Evolutionary conservation across 2,329 filamentous ascomycete species (phyloP).

Genomic region (Cercospora sojina): DNA sequence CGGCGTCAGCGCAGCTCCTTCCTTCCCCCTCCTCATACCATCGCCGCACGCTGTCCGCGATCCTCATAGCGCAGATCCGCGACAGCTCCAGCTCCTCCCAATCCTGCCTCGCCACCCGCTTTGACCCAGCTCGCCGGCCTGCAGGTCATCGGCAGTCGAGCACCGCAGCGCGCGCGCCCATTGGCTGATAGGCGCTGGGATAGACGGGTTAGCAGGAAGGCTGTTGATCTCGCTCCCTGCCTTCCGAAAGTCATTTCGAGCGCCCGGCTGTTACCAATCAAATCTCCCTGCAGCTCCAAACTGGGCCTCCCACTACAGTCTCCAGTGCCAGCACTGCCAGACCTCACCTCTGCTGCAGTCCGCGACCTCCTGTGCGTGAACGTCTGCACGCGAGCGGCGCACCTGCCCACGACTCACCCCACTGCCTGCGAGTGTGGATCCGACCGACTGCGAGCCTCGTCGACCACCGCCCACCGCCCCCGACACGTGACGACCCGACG

Average conservation of each 20-base stretch:
- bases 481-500: neutral
- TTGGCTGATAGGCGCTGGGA: constrained; percentile 14
- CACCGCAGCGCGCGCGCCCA: neutral
- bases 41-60: neutral
- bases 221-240: constrained; percentile 19
- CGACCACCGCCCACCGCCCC: neutral
- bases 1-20: neutral
- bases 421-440: neutral
- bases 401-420: neutral
- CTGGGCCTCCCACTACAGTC: constrained; percentile 1
- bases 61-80: neutral
- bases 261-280: constrained; percentile 26
- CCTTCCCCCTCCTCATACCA: neutral
- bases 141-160: constrained; percentile 18
- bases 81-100: neutral
- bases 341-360: constrained; percentile 5
- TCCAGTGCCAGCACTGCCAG: constrained; percentile 1
- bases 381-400: neutral
- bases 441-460: neutral
- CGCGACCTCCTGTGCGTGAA: constrained; percentile 6
- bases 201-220: constrained; percentile 5
- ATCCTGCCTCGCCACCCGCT: constrained; percentile 5
- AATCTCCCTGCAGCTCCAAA: constrained; percentile 17
- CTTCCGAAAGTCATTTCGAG: constrained; percentile 23
- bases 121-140: neutral